Evolutionary conservation across 805 yeast genomes (phyloP).

Genomic region (Danielozyma ontarioensis): DNA sequence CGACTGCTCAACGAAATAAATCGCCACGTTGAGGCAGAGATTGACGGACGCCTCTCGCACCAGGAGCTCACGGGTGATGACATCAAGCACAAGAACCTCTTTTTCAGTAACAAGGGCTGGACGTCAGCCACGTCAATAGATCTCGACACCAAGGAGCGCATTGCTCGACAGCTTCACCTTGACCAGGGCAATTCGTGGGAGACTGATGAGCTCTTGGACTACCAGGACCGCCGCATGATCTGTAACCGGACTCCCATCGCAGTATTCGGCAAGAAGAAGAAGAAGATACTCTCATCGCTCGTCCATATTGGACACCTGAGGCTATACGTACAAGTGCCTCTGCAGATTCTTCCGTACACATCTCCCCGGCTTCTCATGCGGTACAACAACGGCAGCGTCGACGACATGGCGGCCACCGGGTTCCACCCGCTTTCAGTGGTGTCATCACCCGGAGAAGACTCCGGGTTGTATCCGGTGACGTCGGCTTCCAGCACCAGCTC

Average conservation of each 20-base stretch:
- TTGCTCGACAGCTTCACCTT: conserved; percentile 3
- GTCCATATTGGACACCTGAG: conserved; percentile 30
- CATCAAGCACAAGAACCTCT: conserved; percentile 28
- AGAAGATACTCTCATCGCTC: conserved; percentile 27
- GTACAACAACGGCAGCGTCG: conserved; percentile 23
- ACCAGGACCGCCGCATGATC: conserved; percentile 21
- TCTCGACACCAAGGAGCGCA: conserved; percentile 7
- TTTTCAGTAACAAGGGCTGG: conserved; percentile 5
- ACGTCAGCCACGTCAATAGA: conserved; percentile 1
- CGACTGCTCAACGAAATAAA: conserved; percentile 21
- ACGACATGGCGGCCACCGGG: conserved; percentile 4
- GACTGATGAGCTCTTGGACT: conserved; percentile 4
- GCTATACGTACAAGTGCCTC: conserved; percentile 29
- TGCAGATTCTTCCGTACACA: conserved; percentile 27
- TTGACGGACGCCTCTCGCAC: conserved; percentile 23
- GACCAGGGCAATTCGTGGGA: conserved; percentile 2
- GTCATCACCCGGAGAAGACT: conserved; percentile 2
- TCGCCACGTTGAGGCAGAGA: conserved; percentile 30
- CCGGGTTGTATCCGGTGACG: conserved; percentile 11
- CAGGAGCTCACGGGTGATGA: conserved; percentile 22
- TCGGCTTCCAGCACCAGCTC: conserved; percentile 7
- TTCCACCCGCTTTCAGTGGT: not conserved
- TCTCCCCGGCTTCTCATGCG: conserved; percentile 34
- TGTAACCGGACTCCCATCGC: conserved; percentile 17
- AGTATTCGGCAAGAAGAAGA: conserved; percentile 33